These are phyloP conservation scores for Lobosporangium transversale DNA, from an alignment of 192 early-diverging fungal genomes.

Conservation along the genomic window DNA sequence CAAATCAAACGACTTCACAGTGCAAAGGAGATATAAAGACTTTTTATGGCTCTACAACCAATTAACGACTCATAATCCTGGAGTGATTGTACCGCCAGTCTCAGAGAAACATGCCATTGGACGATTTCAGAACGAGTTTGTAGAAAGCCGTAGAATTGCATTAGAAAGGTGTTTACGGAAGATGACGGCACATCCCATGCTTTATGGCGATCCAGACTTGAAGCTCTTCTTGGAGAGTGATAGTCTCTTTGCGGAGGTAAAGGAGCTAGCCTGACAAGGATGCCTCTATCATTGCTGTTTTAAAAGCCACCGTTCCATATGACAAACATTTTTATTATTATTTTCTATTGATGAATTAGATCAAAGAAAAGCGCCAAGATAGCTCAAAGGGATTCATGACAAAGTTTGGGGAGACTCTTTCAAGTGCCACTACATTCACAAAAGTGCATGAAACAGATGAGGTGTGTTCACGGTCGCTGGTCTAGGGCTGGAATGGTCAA, in stretches of 20 bases:
- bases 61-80: conserved; percentile 80
- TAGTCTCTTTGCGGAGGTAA: conserved; percentile 78
- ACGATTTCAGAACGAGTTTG: conserved; percentile 96
- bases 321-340: too few species aligned
- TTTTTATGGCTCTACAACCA: conserved; percentile 94
- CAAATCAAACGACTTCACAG: conserved; percentile 78
- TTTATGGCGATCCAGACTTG: conserved; percentile 86
- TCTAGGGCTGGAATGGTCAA: too few species aligned
- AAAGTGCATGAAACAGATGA: conserved; percentile 80
- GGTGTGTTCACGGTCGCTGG: conserved; percentile 10
- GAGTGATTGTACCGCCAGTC: conserved; percentile 91
- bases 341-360: conserved; percentile 28
- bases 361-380: conserved; percentile 61
- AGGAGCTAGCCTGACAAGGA: too few species aligned
- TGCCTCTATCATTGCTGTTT: too few species aligned
- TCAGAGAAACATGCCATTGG: conserved; percentile 94
- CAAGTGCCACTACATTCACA: conserved; percentile 67
- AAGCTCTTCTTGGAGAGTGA: conserved; percentile 90
- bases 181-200: conserved; percentile 80
- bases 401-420: conserved; percentile 78
- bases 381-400: conserved; percentile 65
- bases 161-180: conserved; percentile 87
- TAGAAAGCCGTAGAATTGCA: conserved; percentile 84
- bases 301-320: too few species aligned
- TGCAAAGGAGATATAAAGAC: conserved; percentile 90